Percentiles rank a stretch among this genome's conserved stretches.
Conservation (phyloP, 495 filamentous ascomycete genomes). For the Xylaria sp. region DNA sequence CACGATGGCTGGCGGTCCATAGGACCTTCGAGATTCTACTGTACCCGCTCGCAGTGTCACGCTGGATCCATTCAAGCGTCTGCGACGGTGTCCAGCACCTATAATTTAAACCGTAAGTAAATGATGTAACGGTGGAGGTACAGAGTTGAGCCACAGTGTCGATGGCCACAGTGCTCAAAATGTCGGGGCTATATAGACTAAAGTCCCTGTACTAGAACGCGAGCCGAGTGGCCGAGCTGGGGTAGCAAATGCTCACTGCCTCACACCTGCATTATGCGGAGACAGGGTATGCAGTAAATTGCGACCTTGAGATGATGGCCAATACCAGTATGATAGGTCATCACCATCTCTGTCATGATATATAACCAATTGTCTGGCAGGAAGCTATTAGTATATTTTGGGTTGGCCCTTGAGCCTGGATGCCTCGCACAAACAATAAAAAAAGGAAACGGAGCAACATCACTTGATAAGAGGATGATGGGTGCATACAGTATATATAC, state of each 20-base stretch:
- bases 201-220: constrained; percentile 3
- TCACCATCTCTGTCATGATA: not conserved
- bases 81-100: not conserved
- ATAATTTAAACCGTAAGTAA: constrained; percentile 8
- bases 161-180: constrained; percentile 14
- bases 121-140: not conserved
- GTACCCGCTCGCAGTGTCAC: constrained; percentile 8
- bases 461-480: not conserved
- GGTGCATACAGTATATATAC: not conserved
- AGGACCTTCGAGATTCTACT: not conserved
- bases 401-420: constrained; percentile 1
- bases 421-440: not conserved
- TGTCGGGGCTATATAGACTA: not conserved
- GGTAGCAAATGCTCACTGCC: constrained; percentile 20
- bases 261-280: constrained; percentile 28
- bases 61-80: not conserved
- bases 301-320: constrained; percentile 13
- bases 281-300: constrained; percentile 7
- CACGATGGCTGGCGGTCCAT: too few relatives aligned
- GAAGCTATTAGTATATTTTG: not conserved
- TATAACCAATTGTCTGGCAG: not conserved
- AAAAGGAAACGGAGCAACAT: not conserved
- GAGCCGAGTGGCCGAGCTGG: constrained; percentile 19
- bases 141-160: constrained; percentile 9
- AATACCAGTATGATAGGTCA: constrained; percentile 16